Base-by-base conservation (phyloP, 129 eudicot genomes). In the Kitagawia praeruptora region DNA sequence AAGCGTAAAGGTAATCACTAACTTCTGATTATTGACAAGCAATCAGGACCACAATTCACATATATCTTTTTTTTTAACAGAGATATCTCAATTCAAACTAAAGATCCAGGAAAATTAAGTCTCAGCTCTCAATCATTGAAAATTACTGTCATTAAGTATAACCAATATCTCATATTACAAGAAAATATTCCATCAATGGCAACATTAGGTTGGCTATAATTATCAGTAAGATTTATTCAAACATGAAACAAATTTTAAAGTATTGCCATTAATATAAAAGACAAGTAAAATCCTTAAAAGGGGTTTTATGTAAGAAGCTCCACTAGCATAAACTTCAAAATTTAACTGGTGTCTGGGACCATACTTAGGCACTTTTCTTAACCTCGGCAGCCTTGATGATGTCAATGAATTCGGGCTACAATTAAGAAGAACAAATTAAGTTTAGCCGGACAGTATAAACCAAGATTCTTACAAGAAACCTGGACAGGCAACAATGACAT, bases 331-430 rank as follows among this genome's bases (percentile, higher is more conserved):
- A 82, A 66, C 88, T 79, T 79, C 85, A 85, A 82, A 85, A 79
- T 38, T 79, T 77, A 46, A 61, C 79, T 23, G 13, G 15, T 74
- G 54, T 44, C 56, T 44, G 77, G 23, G 49, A 42, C 25, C 49
- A 38, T 71, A 78, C 81, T 86, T 75, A 92, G 42, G 89, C 89
- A 72, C 58, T 78, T 80, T 91, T 89, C 93, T 93, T 90, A 85
- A 87, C 93, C 74, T 90, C 94, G 45, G 98, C 98, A 71, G 98
- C 82, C 89, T 93, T 91, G 87, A 93, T 91, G 76, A 93, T 93
- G 89, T 93, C 93, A 18, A 93, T 91, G 88, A 93, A 93, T 75
- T 93, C 97, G 58, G 97, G 93, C 98, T 93, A 76, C 53, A 81
- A 6, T 5, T 71, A 40, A 37, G 42, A 74, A 71, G 74, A 61